Base-by-base conservation (phyloP, 306 rosid genomes). In the Cyclanthera cordifolia region DNA sequence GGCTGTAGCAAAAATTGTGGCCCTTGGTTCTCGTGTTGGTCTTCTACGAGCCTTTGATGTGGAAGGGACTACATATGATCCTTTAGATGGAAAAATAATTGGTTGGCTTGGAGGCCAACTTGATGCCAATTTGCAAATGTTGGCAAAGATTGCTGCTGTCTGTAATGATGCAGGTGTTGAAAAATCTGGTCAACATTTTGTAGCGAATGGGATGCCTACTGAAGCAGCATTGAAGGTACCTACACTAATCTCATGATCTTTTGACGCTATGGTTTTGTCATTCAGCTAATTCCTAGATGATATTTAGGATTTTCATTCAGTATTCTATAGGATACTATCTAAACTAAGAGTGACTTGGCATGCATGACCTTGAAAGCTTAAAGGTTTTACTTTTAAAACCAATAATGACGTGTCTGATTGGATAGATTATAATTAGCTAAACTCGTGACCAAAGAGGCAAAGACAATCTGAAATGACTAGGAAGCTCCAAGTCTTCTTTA, bases 111-210 rank as follows among this genome's bases (percentile, higher is more conserved):
- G 61, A 5, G 76, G 78, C 61, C 19, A 6, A 58, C 34, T 86
- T 82, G 91, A 86, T 79, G 80, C 79, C 21, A 86, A 86, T 71
- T 85, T 86, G 63, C 78, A 86, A 74, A 83, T 23, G 75, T 69
- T 86, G 27, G 91, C 85, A 4, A 83, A 83, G 76, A 83, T 83
- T 16, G 80, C 86, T 54, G 84, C 88, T 0, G 37, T 81, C 46
- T 85, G 90, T 76, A 85, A 85, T 64, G 90, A 85, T 77, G 87
- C 90, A 28, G 86, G 84, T 20, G 78, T 85, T 49, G 25, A 69
- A 49, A 50, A 17, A 37, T 69, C 73, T 32, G 73, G 73, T 13
- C 34, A 27, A 19, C 73, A 69, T 69, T 69, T 50, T 51, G 60
- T 69, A n/a, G 73, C 60, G 1, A 69, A 20, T 51, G 73, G 73